phyloP scores from a whole-genome alignment of 768 basidiomycete genomes.

The Epithele typhae region DNA sequence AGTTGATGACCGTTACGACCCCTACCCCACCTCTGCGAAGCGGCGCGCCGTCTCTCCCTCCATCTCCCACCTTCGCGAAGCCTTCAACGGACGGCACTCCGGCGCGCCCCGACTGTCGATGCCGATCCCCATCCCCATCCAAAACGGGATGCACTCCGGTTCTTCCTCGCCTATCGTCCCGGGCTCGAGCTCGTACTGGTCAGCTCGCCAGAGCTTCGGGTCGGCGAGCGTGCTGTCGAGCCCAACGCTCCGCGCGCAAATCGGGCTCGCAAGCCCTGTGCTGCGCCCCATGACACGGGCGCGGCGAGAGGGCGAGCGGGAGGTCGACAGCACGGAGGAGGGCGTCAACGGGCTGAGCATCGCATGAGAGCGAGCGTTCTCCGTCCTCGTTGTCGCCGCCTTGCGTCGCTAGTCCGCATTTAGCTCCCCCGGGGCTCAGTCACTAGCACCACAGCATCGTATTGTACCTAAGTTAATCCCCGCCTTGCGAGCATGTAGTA shows the following conservation, averaged over 20 bases:
- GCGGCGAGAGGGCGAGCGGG: slow-evolving; percentile 47
- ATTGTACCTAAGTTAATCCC: neutral
- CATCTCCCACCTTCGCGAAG: slow-evolving; percentile 60
- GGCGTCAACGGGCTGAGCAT: slow-evolving; percentile 63
- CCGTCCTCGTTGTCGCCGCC: neutral
- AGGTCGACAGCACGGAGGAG: slow-evolving; percentile 76
- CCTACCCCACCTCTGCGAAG: slow-evolving; percentile 73
- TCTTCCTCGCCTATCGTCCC: slow-evolving; percentile 71
- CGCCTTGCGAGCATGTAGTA: slow-evolving; percentile 6
- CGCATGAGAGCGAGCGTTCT: slow-evolving; percentile 12
- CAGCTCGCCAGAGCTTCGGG: slow-evolving; percentile 34
- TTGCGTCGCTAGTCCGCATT: neutral
- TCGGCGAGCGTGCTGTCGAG: slow-evolving; percentile 60
- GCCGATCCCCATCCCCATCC: slow-evolving; percentile 56
- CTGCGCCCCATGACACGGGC: slow-evolving; percentile 56
- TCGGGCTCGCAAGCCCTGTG: slow-evolving; percentile 74
- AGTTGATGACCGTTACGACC: slow-evolving; percentile 86
- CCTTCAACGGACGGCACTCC: slow-evolving; percentile 49
- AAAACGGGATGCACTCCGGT: slow-evolving; percentile 58
- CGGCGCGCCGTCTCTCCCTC: slow-evolving; percentile 83
- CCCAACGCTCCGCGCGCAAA: slow-evolving; percentile 66
- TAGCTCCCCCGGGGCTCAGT: too few species aligned
- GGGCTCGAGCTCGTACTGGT: slow-evolving; percentile 40
- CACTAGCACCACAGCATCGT: too few species aligned
- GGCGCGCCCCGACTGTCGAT: slow-evolving; percentile 23